phyloP scores from a whole-genome alignment of 2,329 filamentous ascomycete genomes.

The Cordyceps cateniannulata region DNA sequence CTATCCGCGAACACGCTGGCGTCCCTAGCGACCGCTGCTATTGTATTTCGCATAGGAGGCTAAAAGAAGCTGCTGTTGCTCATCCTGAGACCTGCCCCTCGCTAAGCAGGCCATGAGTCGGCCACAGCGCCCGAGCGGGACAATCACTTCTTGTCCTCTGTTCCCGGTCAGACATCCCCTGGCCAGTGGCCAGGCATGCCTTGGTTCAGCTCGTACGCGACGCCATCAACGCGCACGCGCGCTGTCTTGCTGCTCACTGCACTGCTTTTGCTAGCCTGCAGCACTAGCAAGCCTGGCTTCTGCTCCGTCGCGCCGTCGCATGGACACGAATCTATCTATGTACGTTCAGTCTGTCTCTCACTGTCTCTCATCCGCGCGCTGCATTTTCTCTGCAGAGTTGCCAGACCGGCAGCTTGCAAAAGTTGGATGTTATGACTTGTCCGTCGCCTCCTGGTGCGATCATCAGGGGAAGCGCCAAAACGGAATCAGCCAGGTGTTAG shows the following conservation, averaged over 20 bases:
- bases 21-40: neutral
- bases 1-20: neutral
- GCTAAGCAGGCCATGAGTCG: neutral
- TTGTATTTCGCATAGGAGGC: neutral
- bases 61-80: neutral
- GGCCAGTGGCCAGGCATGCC: neutral
- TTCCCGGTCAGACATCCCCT: neutral
- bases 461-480: neutral
- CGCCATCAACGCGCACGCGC: neutral
- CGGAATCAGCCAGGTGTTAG: neutral
- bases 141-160: neutral
- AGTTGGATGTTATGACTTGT: neutral
- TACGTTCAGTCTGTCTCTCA: neutral
- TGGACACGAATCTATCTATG: neutral
- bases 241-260: neutral
- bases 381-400: neutral
- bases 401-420: neutral
- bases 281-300: neutral
- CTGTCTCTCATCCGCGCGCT: neutral
- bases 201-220: neutral
- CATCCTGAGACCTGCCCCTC: neutral
- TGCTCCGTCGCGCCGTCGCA: constrained; percentile 6
- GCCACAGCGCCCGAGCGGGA: neutral
- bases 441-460: neutral
- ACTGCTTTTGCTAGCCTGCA: neutral